A percentile compares a stretch with the other conserved stretches of the same genome.
phyloP scores from a whole-genome alignment of 805 yeast genomes.

The Myxozyma neotropica region DNA sequence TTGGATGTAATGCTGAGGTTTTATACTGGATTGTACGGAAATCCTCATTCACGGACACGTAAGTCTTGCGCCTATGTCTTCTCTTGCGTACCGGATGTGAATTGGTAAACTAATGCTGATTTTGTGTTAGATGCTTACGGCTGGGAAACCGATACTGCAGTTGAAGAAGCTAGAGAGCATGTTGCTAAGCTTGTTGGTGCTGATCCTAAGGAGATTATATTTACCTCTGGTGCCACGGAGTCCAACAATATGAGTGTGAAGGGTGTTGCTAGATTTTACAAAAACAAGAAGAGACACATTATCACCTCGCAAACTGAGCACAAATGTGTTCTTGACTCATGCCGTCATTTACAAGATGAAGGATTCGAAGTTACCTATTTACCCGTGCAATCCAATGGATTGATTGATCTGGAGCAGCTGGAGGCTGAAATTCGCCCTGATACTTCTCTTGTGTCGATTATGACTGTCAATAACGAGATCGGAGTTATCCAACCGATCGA shows the following conservation, averaged over 20 bases:
- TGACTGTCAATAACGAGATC: slow-evolving; percentile 98
- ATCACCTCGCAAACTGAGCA: slow-evolving; percentile 97
- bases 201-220: slow-evolving; percentile 93
- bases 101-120: background rate
- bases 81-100: background rate
- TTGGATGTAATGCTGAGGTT: slow-evolving; percentile 82
- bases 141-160: slow-evolving; percentile 96
- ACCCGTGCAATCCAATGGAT: slow-evolving; percentile 79
- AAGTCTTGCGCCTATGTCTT: background rate
- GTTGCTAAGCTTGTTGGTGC: slow-evolving; percentile 86
- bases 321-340: slow-evolving; percentile 97
- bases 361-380: slow-evolving; percentile 95
- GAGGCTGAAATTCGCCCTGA: slow-evolving; percentile 85
- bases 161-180: slow-evolving; percentile 81
- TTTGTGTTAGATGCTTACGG: slow-evolving; percentile 68
- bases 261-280: slow-evolving; percentile 94
- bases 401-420: slow-evolving; percentile 74
- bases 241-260: slow-evolving; percentile 92
- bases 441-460: slow-evolving; percentile 84
- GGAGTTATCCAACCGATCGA: slow-evolving; percentile 96
- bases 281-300: slow-evolving; percentile 85
- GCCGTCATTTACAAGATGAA: slow-evolving; percentile 92
- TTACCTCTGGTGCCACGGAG: slow-evolving; percentile 98
- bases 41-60: slow-evolving; percentile 94
- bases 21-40: slow-evolving; percentile 92